A percentile compares a stretch with the other conserved stretches of the same genome.
phyloP scores from a whole-genome alignment of 208 protist genomes.

The Crithidia sp. region DNA sequence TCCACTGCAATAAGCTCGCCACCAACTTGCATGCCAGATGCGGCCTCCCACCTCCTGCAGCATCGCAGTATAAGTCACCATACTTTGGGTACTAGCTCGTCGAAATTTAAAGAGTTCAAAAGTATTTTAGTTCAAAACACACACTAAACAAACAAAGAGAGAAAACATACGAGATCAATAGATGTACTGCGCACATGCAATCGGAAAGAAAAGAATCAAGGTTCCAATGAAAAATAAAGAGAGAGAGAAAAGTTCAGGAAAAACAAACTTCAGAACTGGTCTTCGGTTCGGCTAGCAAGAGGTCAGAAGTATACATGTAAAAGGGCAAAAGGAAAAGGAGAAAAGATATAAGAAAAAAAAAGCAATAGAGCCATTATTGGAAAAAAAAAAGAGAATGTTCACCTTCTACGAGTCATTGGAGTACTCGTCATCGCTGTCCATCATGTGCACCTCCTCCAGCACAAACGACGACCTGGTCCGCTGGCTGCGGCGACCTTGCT shows the following conservation, averaged over 20 bases:
- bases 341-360: neutral
- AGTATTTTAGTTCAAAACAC: neutral
- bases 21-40: too few relatives aligned
- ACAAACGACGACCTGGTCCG: neutral
- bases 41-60: too few relatives aligned
- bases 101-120: too few relatives aligned
- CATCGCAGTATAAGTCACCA: too few relatives aligned
- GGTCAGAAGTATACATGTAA: neutral
- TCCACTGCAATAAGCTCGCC: too few relatives aligned
- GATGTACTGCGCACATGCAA: too few relatives aligned
- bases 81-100: too few relatives aligned
- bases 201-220: too few relatives aligned
- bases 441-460: conserved; percentile 8
- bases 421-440: conserved; percentile 4
- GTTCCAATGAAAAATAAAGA: neutral
- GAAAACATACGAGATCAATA: neutral
- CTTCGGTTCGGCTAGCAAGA: too few relatives aligned
- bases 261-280: too few relatives aligned
- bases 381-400: neutral
- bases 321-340: neutral
- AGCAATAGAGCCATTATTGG: neutral
- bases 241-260: too few relatives aligned
- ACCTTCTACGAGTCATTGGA: neutral
- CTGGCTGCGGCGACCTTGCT: neutral
- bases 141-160: neutral